Evolutionary conservation across 2,329 filamentous ascomycete species (phyloP).

Genomic region (Waltergamsia citrina): DNA sequence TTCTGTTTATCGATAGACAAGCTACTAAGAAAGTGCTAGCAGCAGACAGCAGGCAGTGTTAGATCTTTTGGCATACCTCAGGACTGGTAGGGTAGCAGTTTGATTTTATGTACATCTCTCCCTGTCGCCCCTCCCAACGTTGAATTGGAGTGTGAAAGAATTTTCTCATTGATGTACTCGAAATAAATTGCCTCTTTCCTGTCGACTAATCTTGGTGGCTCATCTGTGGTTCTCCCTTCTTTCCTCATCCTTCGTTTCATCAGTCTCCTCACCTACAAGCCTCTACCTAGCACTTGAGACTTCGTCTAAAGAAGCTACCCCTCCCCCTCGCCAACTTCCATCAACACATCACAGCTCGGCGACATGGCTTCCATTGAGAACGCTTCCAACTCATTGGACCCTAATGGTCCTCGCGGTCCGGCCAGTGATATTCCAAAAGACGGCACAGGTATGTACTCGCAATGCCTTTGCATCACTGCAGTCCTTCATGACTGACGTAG

Average conservation of each 20-base stretch:
- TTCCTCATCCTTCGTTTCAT: background rate
- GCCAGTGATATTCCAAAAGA: slow-evolving; percentile 50
- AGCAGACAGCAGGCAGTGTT: background rate
- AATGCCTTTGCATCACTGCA: background rate
- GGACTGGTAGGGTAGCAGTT: background rate
- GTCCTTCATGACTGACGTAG: background rate
- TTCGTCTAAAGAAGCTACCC: slow-evolving; percentile 7
- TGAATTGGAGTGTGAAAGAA: background rate
- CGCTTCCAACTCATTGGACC: slow-evolving; percentile 33
- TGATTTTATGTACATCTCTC: background rate
- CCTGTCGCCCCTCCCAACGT: background rate
- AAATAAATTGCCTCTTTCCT: background rate
- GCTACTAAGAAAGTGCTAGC: background rate
- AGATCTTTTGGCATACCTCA: no score
- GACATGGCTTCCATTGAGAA: slow-evolving; percentile 26
- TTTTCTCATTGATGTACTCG: background rate
- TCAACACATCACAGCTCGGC: slow-evolving; percentile 2
- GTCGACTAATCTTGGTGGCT: background rate
- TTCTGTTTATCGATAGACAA: slow-evolving; percentile 3
- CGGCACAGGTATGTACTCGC: slow-evolving; percentile 52
- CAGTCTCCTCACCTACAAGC: background rate
- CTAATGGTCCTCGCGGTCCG: slow-evolving; percentile 24
- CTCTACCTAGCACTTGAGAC: background rate
- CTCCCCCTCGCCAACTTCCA: slow-evolving; percentile 6
- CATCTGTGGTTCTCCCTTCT: background rate